A percentile compares a stretch with the other conserved stretches of the same genome.
Conservation (phyloP, 352 stramenopile genomes). For the Peronosclerospora sorghi region DNA sequence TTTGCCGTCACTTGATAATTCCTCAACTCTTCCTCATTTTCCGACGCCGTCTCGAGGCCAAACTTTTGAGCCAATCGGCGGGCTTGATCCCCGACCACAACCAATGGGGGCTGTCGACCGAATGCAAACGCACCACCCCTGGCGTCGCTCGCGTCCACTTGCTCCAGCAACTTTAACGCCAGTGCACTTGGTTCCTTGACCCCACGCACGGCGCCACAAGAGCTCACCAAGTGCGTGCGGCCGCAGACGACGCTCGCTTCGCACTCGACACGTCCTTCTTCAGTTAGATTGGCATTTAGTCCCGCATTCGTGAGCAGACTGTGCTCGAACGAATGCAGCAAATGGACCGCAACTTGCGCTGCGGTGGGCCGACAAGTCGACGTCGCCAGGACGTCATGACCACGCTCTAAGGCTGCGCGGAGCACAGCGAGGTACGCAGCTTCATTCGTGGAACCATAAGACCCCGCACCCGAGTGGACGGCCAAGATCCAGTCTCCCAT, state of each 20-base stretch:
- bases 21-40: slow-evolving; percentile 9
- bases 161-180: slow-evolving; percentile 28
- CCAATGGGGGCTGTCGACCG: slow-evolving; percentile 42
- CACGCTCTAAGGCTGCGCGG: slow-evolving; percentile 17
- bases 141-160: background rate
- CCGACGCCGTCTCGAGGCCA: slow-evolving; percentile 24
- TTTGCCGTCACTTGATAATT: slow-evolving; percentile 31
- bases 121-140: slow-evolving; percentile 14
- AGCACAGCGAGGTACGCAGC: slow-evolving; percentile 33
- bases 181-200: slow-evolving; percentile 41
- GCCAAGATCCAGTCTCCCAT: slow-evolving; percentile 43
- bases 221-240: slow-evolving; percentile 19
- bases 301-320: slow-evolving; percentile 45
- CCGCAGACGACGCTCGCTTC: slow-evolving; percentile 48
- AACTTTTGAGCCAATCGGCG: slow-evolving; percentile 21
- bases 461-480: slow-evolving; percentile 48
- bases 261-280: slow-evolving; percentile 35
- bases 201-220: slow-evolving; percentile 35
- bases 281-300: slow-evolving; percentile 42
- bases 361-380: slow-evolving; percentile 7
- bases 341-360: slow-evolving; percentile 15
- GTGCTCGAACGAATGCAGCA: slow-evolving; percentile 41
- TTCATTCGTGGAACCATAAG: slow-evolving; percentile 26
- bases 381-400: slow-evolving; percentile 4
- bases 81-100: slow-evolving; percentile 41